phyloP scores from a whole-genome alignment of 2,329 filamentous ascomycete genomes.

The Aureobasidium sp. region DNA sequence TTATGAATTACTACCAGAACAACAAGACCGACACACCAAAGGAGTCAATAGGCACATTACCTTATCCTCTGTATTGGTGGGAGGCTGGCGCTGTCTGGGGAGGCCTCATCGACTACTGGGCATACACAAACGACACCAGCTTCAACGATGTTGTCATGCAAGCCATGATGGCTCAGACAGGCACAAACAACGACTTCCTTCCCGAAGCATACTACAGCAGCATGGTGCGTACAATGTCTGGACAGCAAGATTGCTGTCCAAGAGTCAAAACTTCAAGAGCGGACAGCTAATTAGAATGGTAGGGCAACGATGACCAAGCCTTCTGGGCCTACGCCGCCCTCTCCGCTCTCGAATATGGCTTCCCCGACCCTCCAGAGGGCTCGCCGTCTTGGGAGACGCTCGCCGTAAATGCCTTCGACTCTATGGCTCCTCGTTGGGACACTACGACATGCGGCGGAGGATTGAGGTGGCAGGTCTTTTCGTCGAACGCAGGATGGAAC shows the following conservation, averaged over 20 bases:
- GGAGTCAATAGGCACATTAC: constrained; percentile 33
- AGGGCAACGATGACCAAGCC: constrained; percentile 54
- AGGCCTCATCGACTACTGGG: constrained; percentile 36
- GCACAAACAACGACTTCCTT: constrained; percentile 38
- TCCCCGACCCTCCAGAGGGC: constrained; percentile 63
- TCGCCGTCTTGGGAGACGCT: constrained; percentile 62
- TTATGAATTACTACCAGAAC: constrained; percentile 31
- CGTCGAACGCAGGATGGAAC: constrained; percentile 59
- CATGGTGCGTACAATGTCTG: constrained; percentile 15
- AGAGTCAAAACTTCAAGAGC: neutral
- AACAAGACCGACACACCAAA: constrained; percentile 27
- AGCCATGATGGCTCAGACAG: constrained; percentile 37
- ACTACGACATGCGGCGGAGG: constrained; percentile 60
- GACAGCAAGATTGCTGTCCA: too few species aligned
- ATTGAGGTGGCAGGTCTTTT: constrained; percentile 78
- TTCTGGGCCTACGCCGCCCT: constrained; percentile 84
- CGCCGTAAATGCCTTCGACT: constrained; percentile 73
- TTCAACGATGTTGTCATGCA: constrained; percentile 37
- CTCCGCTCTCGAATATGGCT: constrained; percentile 69
- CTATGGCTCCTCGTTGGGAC: constrained; percentile 67
- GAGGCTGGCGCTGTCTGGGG: constrained; percentile 33
- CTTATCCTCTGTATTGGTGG: constrained; percentile 43
- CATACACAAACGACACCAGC: constrained; percentile 39
- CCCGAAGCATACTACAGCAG: constrained; percentile 30
- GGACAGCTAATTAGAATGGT: neutral